Evolutionary conservation across 441 rosid genomes (phyloP).

Genomic region (Populus hybrid): DNA sequence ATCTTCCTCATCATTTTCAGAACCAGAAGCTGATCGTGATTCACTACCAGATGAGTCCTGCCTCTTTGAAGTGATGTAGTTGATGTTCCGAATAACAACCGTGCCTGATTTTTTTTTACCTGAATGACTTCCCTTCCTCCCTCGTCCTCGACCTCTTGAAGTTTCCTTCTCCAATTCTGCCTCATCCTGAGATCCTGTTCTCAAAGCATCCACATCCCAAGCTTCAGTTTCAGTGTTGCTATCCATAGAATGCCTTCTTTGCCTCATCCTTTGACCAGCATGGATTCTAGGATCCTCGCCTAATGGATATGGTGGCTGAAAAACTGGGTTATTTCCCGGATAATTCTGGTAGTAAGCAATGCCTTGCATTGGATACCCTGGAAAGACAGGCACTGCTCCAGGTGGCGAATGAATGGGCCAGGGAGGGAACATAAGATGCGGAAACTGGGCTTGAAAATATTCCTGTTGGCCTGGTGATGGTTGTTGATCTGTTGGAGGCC

Average conservation of each 20-base stretch:
- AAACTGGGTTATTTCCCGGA: slow-evolving; percentile 62
- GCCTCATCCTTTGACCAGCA: slow-evolving; percentile 51
- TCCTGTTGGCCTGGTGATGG: slow-evolving; percentile 46
- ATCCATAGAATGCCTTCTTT: slow-evolving; percentile 62
- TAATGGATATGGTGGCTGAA: slow-evolving; percentile 59
- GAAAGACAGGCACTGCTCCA: slow-evolving; percentile 70
- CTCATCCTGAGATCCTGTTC: slow-evolving; percentile 43
- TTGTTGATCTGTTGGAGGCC: slow-evolving; percentile 52
- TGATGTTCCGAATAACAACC: slow-evolving; percentile 86
- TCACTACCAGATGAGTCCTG: slow-evolving; percentile 57
- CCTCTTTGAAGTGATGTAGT: slow-evolving; percentile 70
- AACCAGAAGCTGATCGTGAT: slow-evolving; percentile 49
- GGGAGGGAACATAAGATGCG: slow-evolving; percentile 63
- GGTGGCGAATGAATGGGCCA: slow-evolving; percentile 95
- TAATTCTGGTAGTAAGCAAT: slow-evolving; percentile 73
- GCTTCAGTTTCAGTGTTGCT: slow-evolving; percentile 41
- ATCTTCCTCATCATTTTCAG: slow-evolving; percentile 50
- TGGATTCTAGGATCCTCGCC: slow-evolving; percentile 53
- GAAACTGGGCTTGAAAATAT: slow-evolving; percentile 72
- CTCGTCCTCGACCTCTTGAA: slow-evolving; percentile 23
- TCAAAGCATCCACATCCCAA: slow-evolving; percentile 39
- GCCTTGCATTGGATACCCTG: slow-evolving; percentile 84
- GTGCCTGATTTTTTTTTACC: slow-evolving; percentile 62
- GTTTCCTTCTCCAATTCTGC: slow-evolving; percentile 39
- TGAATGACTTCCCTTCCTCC: slow-evolving; percentile 44